Conservation (phyloP, 805 yeast species). For the Myxozyma geophila region DNA sequence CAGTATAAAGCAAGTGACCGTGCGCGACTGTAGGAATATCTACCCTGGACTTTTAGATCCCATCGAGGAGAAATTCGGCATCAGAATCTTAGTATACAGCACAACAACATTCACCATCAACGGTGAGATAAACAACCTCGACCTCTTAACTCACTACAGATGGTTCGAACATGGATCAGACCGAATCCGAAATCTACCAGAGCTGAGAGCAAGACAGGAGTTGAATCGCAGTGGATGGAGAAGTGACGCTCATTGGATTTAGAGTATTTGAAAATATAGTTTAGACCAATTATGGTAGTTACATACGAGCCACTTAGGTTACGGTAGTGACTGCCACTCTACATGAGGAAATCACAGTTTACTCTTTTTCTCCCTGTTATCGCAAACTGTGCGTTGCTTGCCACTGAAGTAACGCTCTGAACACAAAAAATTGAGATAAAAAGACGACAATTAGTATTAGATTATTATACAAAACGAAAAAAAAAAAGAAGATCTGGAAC, state of each 20-base stretch:
- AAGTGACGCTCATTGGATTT: conserved; percentile 27
- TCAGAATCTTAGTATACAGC: conserved; percentile 8
- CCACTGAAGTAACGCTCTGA: too few species aligned
- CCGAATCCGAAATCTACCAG: conserved; percentile 17
- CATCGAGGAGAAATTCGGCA: conserved; percentile 5
- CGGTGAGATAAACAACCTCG: conserved; percentile 16
- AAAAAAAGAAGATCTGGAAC: not conserved
- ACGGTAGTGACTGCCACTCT: too few species aligned
- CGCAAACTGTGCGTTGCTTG: too few species aligned
- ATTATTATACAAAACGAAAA: not conserved
- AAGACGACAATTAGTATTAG: not conserved
- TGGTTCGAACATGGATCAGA: conserved; percentile 27
- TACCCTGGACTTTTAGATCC: conserved; percentile 14
- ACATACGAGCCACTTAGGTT: not conserved
- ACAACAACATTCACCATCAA: conserved; percentile 25
- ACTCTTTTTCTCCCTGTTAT: too few species aligned
- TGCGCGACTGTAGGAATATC: conserved; percentile 25
- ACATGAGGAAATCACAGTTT: too few species aligned
- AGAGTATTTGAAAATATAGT: not conserved
- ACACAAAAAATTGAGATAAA: too few species aligned
- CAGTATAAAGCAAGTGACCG: conserved; percentile 1
- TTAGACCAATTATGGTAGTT: not conserved
- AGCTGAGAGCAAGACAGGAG: conserved; percentile 8
- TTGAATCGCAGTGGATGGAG: conserved; percentile 16
- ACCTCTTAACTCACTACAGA: conserved; percentile 18